Evolutionary conservation across 257 asterid genomes (phyloP), one percentile per base, ranked within the genome.

Genomic region (Knoxia roxburghii): DNA sequence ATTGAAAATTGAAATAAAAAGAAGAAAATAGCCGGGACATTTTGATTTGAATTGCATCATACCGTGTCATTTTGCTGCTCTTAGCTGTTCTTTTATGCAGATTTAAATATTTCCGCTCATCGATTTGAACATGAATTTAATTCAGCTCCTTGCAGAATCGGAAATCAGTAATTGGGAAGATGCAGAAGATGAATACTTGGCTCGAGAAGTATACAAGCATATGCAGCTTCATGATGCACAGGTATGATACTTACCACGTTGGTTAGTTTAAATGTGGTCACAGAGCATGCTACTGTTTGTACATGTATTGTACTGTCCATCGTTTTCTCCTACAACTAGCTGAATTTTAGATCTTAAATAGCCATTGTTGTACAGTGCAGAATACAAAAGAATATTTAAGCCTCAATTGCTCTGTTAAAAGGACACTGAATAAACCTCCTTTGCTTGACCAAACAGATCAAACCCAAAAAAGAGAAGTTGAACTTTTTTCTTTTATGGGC

Each of bases 111-210:
- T 21, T 27, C 45, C 55, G 45, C 52, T 43, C 68, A 61, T 69
- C 59, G 64, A 56, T 77, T 64, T 32, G 73, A 72, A 79, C 82
- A 69, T 75, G 50, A 46, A 74, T 77, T 70, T 77, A 67, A 66
- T 74, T 57, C 72, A 74, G 65, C 70, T 72, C 65, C 61, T 77
- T 67, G 81, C 89, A 86, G 96, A 80, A 63, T 67, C 80, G 39
- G 85, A 74, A 65, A 64, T 67, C 71, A 43, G 41, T 61, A 75
- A 83, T 64, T 90, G 95, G 95, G 97, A 90, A 71, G 96, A 94
- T 71, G 97, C 87, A 77, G 95, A 93, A 85, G 96, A 94, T 54
- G 93, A 90, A 56, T 88, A 86, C 79, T 78, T 94, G 81, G 85
- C 99, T 72, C 84, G 78, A 69, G 73, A 80, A 65, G 93, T 88